A percentile compares a stretch with the other conserved stretches of the same genome.
These are phyloP conservation scores for Fusarium fujikuroi DNA, from an alignment of 2,329 filamentous ascomycete species.

Conservation along the genomic window DNA sequence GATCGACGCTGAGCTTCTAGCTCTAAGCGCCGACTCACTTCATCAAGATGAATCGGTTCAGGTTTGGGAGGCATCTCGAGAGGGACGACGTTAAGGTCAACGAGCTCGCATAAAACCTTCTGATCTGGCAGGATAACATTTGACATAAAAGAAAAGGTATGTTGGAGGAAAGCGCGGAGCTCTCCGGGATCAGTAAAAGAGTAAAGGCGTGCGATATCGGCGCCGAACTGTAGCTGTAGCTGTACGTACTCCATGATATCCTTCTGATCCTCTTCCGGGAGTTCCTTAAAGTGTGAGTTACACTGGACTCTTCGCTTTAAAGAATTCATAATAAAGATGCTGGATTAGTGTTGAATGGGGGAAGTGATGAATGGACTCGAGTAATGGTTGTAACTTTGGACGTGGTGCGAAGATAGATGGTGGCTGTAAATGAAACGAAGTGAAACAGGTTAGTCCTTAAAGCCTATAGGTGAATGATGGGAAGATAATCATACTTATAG, in stretches of 20 bases:
- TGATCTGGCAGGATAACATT: background rate
- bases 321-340: background rate
- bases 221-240: background rate
- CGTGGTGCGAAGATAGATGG: background rate
- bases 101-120: background rate
- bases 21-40: background rate
- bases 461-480: background rate
- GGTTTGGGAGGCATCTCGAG: background rate
- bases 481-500: background rate
- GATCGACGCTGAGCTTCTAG: background rate
- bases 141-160: background rate
- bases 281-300: background rate
- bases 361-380: rapidly evolving
- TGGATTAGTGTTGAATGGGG: background rate
- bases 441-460: background rate
- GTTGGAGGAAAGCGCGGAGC: background rate
- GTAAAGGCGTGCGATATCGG: background rate
- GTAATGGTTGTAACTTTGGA: background rate
- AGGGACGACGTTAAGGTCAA: background rate
- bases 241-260: background rate
- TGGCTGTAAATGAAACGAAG: background rate
- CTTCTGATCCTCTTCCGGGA: background rate
- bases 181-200: background rate
- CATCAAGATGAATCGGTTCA: background rate
- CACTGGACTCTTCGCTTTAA: background rate